A percentile compares a stretch with the other conserved stretches of the same genome.
Conservation (phyloP, 305 asterid genomes). For the Fraxinus floribunda region DNA sequence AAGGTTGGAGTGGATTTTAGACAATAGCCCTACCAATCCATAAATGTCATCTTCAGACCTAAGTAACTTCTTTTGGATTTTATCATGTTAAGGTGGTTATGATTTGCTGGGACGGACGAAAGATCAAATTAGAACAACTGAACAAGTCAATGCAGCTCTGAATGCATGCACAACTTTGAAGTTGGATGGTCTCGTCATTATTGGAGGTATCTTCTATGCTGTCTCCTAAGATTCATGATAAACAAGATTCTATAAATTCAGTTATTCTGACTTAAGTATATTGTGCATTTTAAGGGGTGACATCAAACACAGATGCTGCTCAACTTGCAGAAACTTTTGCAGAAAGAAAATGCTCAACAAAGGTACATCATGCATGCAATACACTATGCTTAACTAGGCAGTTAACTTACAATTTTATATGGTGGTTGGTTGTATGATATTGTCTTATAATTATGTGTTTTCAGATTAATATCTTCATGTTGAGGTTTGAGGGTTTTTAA, state of each 20-base stretch:
- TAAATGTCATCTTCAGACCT: background rate
- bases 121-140: slow-evolving; percentile 92
- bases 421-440: background rate
- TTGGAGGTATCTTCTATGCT: slow-evolving; percentile 70
- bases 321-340: slow-evolving; percentile 96
- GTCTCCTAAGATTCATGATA: slow-evolving; percentile 19
- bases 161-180: slow-evolving; percentile 74
- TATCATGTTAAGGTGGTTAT: slow-evolving; percentile 69
- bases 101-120: slow-evolving; percentile 92
- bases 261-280: slow-evolving; percentile 24
- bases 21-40: background rate
- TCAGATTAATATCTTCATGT: background rate
- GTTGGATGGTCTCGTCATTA: slow-evolving; percentile 80
- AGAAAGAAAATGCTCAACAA: slow-evolving; percentile 78
- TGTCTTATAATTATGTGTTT: background rate
- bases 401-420: background rate
- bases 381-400: background rate
- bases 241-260: slow-evolving; percentile 11
- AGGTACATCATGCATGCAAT: slow-evolving; percentile 32
- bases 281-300: slow-evolving; percentile 61
- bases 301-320: slow-evolving; percentile 95
- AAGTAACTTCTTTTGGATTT: slow-evolving; percentile 12
- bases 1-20: slow-evolving; percentile 45
- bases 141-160: slow-evolving; percentile 89
- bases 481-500: background rate